These are phyloP conservation scores for Cerrena zonata DNA, from an alignment of 1,284 basidiomycete genomes.

Conservation along the genomic window DNA sequence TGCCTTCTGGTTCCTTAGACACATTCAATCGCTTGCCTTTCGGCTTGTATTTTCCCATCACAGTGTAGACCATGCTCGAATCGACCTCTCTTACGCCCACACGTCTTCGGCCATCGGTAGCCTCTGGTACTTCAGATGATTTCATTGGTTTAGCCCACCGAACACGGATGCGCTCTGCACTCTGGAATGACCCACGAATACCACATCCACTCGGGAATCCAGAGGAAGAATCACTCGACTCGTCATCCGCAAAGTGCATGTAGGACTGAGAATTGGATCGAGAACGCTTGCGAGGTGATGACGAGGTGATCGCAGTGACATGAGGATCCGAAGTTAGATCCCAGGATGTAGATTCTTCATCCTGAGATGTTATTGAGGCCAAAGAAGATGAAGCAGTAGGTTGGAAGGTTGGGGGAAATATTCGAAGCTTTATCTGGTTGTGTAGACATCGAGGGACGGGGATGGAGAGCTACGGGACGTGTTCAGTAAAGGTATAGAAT, in stretches of 20 bases:
- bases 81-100: constrained; percentile 63
- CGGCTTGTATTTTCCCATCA: constrained; percentile 46
- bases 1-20: constrained; percentile 37
- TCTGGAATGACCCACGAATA: constrained; percentile 73
- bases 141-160: constrained; percentile 70
- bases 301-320: constrained; percentile 49
- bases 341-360: constrained; percentile 63
- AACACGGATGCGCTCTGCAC: constrained; percentile 64
- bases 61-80: constrained; percentile 56
- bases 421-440: constrained; percentile 65
- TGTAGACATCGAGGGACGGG: constrained; percentile 71
- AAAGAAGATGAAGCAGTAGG: constrained; percentile 51
- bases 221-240: constrained; percentile 67
- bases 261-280: constrained; percentile 38
- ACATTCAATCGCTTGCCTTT: constrained; percentile 21
- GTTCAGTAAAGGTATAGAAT: not conserved
- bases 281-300: constrained; percentile 48
- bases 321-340: constrained; percentile 72
- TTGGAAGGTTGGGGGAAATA: constrained; percentile 51
- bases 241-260: constrained; percentile 71
- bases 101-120: constrained; percentile 50
- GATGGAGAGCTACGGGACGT: constrained; percentile 52
- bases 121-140: constrained; percentile 36
- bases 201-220: constrained; percentile 56
- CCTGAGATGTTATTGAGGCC: constrained; percentile 68